phyloP scores from a whole-genome alignment of 2,329 filamentous ascomycete genomes.

The Pseudonectria foliicola region DNA sequence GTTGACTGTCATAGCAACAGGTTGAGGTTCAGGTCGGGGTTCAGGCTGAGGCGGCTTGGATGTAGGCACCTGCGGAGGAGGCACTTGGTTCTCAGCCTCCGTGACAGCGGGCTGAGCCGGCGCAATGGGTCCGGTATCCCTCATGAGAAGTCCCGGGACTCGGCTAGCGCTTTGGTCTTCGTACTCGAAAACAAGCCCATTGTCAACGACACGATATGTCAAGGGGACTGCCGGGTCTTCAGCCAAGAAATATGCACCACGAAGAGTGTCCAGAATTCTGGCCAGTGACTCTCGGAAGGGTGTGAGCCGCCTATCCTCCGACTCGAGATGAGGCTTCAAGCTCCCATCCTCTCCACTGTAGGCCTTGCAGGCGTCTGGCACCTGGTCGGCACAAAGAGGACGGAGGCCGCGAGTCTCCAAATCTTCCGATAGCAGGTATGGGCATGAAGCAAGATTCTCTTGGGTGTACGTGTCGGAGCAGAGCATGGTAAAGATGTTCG shows the following conservation, averaged over 20 bases:
- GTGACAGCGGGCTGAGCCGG: background rate
- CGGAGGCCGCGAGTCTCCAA: constrained; percentile 37
- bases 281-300: constrained; percentile 34
- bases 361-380: constrained; percentile 34
- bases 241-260: constrained; percentile 41
- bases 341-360: constrained; percentile 28
- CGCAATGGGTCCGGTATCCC: background rate
- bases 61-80: constrained; percentile 5
- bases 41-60: constrained; percentile 4
- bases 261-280: constrained; percentile 41
- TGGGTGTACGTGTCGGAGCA: constrained; percentile 35
- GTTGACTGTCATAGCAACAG: constrained; percentile 1
- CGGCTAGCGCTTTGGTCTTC: constrained; percentile 7
- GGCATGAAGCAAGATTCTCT: constrained; percentile 31
- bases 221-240: constrained; percentile 35
- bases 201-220: constrained; percentile 19
- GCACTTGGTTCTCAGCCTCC: constrained; percentile 1
- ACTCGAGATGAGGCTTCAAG: constrained; percentile 33
- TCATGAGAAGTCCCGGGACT: background rate
- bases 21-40: background rate
- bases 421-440: constrained; percentile 48
- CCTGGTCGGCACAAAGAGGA: constrained; percentile 31
- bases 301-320: constrained; percentile 24
- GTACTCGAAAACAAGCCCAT: constrained; percentile 28
- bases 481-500: constrained; percentile 42